Evolutionary conservation across 352 stramenopile genomes (phyloP).

Genomic region (Globisporangium emineosum): DNA sequence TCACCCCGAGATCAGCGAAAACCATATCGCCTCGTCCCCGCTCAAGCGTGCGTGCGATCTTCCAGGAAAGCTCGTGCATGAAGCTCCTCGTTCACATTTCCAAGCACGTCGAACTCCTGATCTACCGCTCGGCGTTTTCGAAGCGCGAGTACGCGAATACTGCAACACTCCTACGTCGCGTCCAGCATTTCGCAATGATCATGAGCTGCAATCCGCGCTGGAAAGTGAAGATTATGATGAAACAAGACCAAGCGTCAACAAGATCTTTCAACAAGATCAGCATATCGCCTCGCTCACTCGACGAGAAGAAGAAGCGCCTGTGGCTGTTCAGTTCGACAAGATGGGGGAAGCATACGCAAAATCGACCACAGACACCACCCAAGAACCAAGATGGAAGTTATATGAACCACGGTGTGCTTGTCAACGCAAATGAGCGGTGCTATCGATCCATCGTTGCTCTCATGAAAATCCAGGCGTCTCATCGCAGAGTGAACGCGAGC

Average conservation of each 20-base stretch:
- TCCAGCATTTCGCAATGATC: slow-evolving; percentile 23
- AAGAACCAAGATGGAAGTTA: not conserved
- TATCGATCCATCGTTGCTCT: slow-evolving; percentile 16
- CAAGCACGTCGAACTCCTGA: slow-evolving; percentile 24
- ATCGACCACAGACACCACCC: not conserved
- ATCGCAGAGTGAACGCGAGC: not conserved
- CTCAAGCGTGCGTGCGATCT: not conserved
- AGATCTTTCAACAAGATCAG: not conserved
- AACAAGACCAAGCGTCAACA: slow-evolving; percentile 4
- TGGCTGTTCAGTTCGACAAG: slow-evolving; percentile 24
- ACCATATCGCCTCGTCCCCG: not conserved
- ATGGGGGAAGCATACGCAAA: slow-evolving; percentile 7
- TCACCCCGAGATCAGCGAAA: not conserved
- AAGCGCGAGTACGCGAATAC: slow-evolving; percentile 19
- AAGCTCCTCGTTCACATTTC: slow-evolving; percentile 21
- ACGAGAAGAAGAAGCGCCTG: slow-evolving; percentile 15
- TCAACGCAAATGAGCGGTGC: slow-evolving; percentile 22
- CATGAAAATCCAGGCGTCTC: not conserved
- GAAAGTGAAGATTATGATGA: slow-evolving; percentile 20
- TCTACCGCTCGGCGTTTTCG: slow-evolving; percentile 23
- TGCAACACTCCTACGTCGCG: slow-evolving; percentile 18
- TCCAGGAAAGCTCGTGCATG: slow-evolving; percentile 17
- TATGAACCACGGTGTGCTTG: slow-evolving; percentile 13
- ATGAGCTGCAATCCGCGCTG: slow-evolving; percentile 21
- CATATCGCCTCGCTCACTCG: not conserved